Conservation (phyloP, 768 basidiomycete genomes). For the Trametes cingulata region DNA sequence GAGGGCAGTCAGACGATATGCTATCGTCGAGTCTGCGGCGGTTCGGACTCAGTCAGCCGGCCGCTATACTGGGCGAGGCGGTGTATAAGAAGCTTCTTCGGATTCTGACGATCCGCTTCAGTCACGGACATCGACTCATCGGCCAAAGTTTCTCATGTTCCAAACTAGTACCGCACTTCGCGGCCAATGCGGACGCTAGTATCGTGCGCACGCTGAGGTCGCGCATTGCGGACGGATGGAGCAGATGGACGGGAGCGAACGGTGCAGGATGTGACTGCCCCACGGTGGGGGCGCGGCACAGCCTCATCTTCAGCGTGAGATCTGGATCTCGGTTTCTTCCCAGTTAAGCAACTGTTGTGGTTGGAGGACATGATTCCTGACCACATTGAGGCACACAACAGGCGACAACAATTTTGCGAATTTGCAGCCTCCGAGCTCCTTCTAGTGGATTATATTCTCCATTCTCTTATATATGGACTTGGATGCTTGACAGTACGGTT, state of each 20-base stretch:
- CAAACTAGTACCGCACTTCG: not conserved
- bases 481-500: no score
- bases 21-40: not conserved
- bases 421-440: no score
- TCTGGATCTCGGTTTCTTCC: not conserved
- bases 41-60: not conserved
- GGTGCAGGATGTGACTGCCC: not conserved
- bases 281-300: constrained; percentile 3
- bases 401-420: not conserved
- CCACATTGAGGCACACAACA: constrained; percentile 6
- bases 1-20: not conserved
- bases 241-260: not conserved
- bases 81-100: constrained; percentile 13
- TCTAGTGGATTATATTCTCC: no score
- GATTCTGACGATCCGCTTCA: constrained; percentile 13
- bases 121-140: not conserved
- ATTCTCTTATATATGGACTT: no score
- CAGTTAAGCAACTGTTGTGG: constrained; percentile 9
- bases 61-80: constrained; percentile 9
- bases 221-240: not conserved
- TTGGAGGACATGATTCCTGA: not conserved
- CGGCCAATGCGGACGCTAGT: not conserved
- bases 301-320: not conserved
- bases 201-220: not conserved
- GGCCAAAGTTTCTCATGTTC: not conserved